A percentile compares a stretch with the other conserved stretches of the same genome.
Evolutionary conservation across 1,139 yeast genomes (phyloP).

Genomic region (Suhomyces coccinellae): DNA sequence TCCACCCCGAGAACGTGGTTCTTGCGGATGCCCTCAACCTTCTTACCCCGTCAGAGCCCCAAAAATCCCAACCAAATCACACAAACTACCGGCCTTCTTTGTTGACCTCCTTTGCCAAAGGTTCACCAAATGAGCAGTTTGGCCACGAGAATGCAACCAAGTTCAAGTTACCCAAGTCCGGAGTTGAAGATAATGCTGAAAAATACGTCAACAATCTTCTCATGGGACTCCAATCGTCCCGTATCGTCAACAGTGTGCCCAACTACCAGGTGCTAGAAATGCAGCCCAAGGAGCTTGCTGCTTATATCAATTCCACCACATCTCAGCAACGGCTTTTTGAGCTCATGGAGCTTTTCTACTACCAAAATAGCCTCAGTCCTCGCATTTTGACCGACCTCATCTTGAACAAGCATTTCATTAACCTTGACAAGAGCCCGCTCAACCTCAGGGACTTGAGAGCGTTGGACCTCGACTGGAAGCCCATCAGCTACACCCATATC

Average conservation of each 20-base stretch:
- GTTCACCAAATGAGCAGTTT: constrained; percentile 34
- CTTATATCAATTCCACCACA: constrained; percentile 24
- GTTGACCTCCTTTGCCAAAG: constrained; percentile 33
- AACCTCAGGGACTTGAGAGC: constrained; percentile 11
- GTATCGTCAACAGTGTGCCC: constrained; percentile 4
- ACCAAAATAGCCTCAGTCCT: constrained; percentile 28
- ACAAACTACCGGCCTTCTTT: constrained; percentile 37
- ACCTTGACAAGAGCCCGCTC: constrained; percentile 26
- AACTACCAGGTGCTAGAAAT: constrained; percentile 17
- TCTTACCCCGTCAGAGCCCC: constrained; percentile 25
- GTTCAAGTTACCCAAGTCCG: constrained; percentile 13
- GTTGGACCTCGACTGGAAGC: constrained; percentile 18
- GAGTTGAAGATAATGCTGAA: constrained; percentile 14
- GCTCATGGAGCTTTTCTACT: constrained; percentile 27
- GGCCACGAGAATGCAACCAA: constrained; percentile 17
- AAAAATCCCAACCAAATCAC: constrained; percentile 5
- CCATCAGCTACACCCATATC: constrained; percentile 22
- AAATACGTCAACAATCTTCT: constrained; percentile 23
- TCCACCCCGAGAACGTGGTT: constrained; percentile 24
- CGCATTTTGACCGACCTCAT: constrained; percentile 30
- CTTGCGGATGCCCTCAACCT: constrained; percentile 44
- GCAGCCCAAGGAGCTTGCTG: constrained; percentile 21
- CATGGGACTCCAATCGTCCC: constrained; percentile 21
- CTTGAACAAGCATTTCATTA: constrained; percentile 28
- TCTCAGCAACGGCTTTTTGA: constrained; percentile 30